These are phyloP conservation scores for Gelatoporia subvermispora DNA, from an alignment of 768 basidiomycete genomes.

Conservation along the genomic window DNA sequence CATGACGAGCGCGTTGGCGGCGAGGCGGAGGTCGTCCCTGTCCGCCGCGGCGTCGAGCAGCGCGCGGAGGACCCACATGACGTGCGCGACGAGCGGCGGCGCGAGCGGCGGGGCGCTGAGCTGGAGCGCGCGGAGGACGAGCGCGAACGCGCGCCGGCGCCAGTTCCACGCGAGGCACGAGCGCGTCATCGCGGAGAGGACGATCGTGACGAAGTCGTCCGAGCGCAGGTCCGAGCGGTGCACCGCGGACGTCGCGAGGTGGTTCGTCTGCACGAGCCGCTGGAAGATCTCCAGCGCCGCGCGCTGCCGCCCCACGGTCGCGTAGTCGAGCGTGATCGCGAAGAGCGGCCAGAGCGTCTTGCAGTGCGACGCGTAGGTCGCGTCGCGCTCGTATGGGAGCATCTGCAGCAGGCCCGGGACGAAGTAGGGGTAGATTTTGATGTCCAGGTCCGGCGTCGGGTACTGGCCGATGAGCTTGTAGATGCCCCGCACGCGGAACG, in stretches of 20 bases:
- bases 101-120: constrained; percentile 21
- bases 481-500: background rate
- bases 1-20: constrained; percentile 13
- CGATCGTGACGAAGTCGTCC: constrained; percentile 41
- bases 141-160: constrained; percentile 35
- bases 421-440: background rate
- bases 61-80: constrained; percentile 31
- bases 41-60: constrained; percentile 1
- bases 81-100: constrained; percentile 35
- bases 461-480: background rate
- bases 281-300: constrained; percentile 46
- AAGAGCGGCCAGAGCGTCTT: constrained; percentile 35
- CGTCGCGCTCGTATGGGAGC: constrained; percentile 1
- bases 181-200: constrained; percentile 44
- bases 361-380: background rate
- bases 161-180: constrained; percentile 54
- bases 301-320: constrained; percentile 28
- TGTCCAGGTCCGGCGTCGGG: background rate
- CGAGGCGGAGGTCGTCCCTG: constrained; percentile 14
- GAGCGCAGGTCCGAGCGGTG: constrained; percentile 30
- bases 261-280: constrained; percentile 37
- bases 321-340: constrained; percentile 37
- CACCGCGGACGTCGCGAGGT: constrained; percentile 45
- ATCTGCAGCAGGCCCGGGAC: constrained; percentile 1
- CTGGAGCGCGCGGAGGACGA: constrained; percentile 30